Base-by-base conservation (phyloP, 1,284 basidiomycete genomes). In the Apiotrichum laibachii region DNA sequence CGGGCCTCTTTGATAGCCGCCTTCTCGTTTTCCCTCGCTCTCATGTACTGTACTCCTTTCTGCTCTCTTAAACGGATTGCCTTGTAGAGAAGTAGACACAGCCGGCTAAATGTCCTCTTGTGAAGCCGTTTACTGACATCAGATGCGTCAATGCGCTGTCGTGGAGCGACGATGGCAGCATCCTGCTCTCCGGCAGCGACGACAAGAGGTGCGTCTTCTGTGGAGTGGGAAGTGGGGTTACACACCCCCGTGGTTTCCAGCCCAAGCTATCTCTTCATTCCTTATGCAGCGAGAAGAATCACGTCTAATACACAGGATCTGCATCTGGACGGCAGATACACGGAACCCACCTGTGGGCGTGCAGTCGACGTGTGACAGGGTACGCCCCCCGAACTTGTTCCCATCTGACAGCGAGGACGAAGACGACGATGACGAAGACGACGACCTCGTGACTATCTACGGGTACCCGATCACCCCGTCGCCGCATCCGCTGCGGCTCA, bases 141-240 rank as follows among this genome's bases (percentile, higher is more conserved):
- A 67, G 79, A 16, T 92, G 90, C 67, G 88, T 93, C 18, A 93
- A 93, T 71, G 89, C 92, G 12, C 73, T 94, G 16, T 87, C 85
- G 60, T 95, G 92, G 92, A 85, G 86, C 2, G 81, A 82, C 55
- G 84, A 87, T 61, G 92, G 91, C 1, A 81, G 85, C 54, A 75
- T 87, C 8, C 80, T 94, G 37, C 77, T 93, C 18, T 89, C 85
- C 58, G 89, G 87, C 16, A 88, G 89, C 19, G 92, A 95, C 71
- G 92, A 95, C 73, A 86, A 82, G 53, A 86, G 87, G 87, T 91
- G 65, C 70, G 86, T 69, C 74, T 63, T 76, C 22, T 33, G 53
- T 39, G 37, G 11, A 16, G 37, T 12, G 37, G 5, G 37, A 39
- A 13, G 10, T 39, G 4, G 37, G 10, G 16, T n/a, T n/a, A n/a